These are phyloP conservation scores for Heterobasidion parviporum DNA, from an alignment of 1,284 basidiomycete genomes.

Conservation along the genomic window DNA sequence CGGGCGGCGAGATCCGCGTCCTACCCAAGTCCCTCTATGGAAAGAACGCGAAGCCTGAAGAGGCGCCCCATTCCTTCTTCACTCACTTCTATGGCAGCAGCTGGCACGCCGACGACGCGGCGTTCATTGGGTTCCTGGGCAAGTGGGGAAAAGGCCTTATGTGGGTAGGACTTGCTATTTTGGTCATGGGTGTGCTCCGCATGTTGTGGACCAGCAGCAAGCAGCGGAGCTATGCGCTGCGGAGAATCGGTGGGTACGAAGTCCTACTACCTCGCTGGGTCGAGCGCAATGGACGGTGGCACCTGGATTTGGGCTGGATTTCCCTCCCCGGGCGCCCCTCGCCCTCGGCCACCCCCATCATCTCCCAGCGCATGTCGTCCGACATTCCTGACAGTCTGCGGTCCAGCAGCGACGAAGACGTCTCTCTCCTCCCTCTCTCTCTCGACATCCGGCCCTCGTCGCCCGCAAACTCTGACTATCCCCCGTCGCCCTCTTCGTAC, in stretches of 20 bases:
- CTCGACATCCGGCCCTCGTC: slow-evolving; percentile 51
- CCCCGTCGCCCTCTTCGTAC: slow-evolving; percentile 30
- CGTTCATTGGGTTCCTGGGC: slow-evolving; percentile 85
- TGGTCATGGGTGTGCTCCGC: slow-evolving; percentile 61
- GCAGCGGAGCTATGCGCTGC: slow-evolving; percentile 48
- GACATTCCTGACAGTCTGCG: slow-evolving; percentile 38
- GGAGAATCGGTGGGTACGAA: slow-evolving; percentile 65
- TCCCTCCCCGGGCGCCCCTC: slow-evolving; percentile 27
- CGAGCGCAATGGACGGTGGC: slow-evolving; percentile 61
- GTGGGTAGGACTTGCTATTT: slow-evolving; percentile 69
- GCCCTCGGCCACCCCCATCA: slow-evolving; percentile 20
- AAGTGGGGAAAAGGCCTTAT: slow-evolving; percentile 82
- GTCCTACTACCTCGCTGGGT: slow-evolving; percentile 66
- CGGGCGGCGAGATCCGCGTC: slow-evolving; percentile 72
- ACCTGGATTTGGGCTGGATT: slow-evolving; percentile 59
- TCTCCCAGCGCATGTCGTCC: slow-evolving; percentile 35
- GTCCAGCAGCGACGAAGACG: slow-evolving; percentile 39
- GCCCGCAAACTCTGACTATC: slow-evolving; percentile 40
- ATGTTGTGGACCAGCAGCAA: slow-evolving; percentile 41
- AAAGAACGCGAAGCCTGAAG: slow-evolving; percentile 83
- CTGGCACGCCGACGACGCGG: slow-evolving; percentile 94
- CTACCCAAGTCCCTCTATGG: slow-evolving; percentile 93
- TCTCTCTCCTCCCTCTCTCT: slow-evolving; percentile 57
- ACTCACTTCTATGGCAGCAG: slow-evolving; percentile 94
- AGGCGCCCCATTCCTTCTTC: slow-evolving; percentile 91